These are phyloP conservation scores for Penicillium sp. DNA, from an alignment of 2,329 filamentous ascomycete genomes.

Conservation along the genomic window DNA sequence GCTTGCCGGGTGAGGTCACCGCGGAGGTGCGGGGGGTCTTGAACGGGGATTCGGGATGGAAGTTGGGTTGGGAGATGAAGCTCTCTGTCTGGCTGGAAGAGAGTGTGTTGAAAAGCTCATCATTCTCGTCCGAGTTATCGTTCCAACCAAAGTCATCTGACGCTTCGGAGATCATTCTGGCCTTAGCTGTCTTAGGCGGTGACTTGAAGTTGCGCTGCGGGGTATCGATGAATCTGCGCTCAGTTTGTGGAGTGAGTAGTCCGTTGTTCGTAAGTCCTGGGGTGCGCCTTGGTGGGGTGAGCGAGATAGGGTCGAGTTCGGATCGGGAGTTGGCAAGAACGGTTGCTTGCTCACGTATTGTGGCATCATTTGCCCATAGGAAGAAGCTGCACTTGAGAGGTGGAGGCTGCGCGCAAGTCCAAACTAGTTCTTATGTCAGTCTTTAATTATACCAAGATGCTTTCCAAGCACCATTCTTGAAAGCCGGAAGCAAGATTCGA, in stretches of 20 bases:
- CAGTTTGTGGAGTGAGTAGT: conserved; percentile 37
- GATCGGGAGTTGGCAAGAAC: conserved; percentile 50
- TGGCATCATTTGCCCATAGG: conserved; percentile 59
- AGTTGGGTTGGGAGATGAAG: conserved; percentile 29
- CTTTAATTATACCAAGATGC: not conserved
- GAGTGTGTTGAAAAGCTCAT: conserved; percentile 16
- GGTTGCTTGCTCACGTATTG: conserved; percentile 50
- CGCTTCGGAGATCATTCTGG: conserved; percentile 32
- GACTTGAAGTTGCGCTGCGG: conserved; percentile 13
- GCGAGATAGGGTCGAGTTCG: conserved; percentile 35
- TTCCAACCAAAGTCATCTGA: conserved; percentile 41
- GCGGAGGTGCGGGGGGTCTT: conserved; percentile 36
- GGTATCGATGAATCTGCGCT: conserved; percentile 16
- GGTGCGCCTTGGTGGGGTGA: conserved; percentile 11
- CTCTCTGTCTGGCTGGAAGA: conserved; percentile 11
- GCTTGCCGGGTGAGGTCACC: conserved; percentile 38
- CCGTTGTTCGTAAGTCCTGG: conserved; percentile 14
- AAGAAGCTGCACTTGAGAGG: conserved; percentile 57
- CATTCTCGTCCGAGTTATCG: conserved; percentile 34
- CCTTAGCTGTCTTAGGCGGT: conserved; percentile 28
- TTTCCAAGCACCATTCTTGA: not conserved
- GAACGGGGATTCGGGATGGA: conserved; percentile 34
- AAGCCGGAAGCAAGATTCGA: not conserved
- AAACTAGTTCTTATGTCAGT: conserved; percentile 41
- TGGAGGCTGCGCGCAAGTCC: conserved; percentile 54